phyloP scores from a whole-genome alignment of 768 basidiomycete species.

The Gyrodon lividus region DNA sequence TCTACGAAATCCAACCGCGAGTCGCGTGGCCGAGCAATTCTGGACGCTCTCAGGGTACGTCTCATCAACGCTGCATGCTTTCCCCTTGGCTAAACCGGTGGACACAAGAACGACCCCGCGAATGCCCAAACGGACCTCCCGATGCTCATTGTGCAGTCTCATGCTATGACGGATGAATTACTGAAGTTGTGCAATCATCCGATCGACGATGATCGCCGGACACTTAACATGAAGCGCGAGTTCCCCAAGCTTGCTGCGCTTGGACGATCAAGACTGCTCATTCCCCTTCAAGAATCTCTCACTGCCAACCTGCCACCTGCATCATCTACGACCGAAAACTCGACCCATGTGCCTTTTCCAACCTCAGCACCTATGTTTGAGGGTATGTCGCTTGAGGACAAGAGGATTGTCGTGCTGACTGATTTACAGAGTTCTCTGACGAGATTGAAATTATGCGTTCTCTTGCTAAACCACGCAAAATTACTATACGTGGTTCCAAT shows the following conservation, averaged over 20 bases:
- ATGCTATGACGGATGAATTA: constrained; percentile 67
- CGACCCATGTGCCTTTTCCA: constrained; percentile 80
- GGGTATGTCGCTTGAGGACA: constrained; percentile 43
- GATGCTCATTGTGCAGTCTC: constrained; percentile 51
- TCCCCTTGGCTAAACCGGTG: background rate
- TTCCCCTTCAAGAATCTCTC: constrained; percentile 91
- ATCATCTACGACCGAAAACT: constrained; percentile 45
- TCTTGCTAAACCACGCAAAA: constrained; percentile 86
- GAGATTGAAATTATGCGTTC: constrained; percentile 91
- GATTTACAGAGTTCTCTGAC: constrained; percentile 64
- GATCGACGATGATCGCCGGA: constrained; percentile 40
- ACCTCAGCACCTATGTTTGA: constrained; percentile 70
- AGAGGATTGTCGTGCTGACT: background rate
- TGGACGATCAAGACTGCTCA: constrained; percentile 68
- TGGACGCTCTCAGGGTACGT: constrained; percentile 58
- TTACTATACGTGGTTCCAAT: constrained; percentile 80
- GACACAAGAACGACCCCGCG: constrained; percentile 43
- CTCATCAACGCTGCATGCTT: background rate
- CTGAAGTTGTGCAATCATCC: constrained; percentile 62
- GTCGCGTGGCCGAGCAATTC: constrained; percentile 55
- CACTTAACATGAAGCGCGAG: constrained; percentile 45
- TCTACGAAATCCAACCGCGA: constrained; percentile 68
- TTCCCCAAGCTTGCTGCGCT: constrained; percentile 55
- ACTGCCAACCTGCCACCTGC: constrained; percentile 85
- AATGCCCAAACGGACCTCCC: constrained; percentile 44